Base-by-base conservation (phyloP, 2,329 filamentous ascomycete species). In the Neofusicoccum sp. region DNA sequence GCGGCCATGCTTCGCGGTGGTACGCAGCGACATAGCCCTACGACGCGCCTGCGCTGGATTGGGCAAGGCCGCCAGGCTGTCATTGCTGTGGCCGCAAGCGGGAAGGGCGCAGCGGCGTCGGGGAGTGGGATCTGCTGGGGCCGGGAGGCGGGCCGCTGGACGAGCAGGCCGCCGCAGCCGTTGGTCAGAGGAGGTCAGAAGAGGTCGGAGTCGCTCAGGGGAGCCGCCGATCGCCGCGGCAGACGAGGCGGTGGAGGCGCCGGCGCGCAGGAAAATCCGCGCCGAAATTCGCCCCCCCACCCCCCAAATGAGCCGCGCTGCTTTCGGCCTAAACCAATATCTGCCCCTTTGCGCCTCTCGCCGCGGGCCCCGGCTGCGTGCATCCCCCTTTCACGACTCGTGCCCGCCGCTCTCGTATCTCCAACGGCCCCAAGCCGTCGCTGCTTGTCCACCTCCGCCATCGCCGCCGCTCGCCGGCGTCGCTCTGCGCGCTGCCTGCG, bases 291-390 rank as follows among this genome's bases (percentile, higher is more conserved):
- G 14, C 24, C 36, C n/a, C 51, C 14, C 51, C 51, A 56, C 51
- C n/a, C 26, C 14, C 51, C 26, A 56, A 56, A 56, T 56, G 51
- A 56, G 36, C 38, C 38, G 14, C 36, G 14, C 51, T 38, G 36
- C 51, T 56, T 56, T 28, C 7, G 51, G 51, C 26, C 38, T 56
- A 56, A 43, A 34, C 51, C 51, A 56, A 56, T 56, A 56, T 43
- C 51, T 56, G 51, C 51, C 51, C 51, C 51, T 56, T 56, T 41
- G 36, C 48, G 6, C 12, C 5, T 20, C 16, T 28, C n/a, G 20
- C 49, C 20, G 14, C 7, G 16, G 51, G 36, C 38, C 26, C 36
- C 16, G 48, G 28, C 28, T 12, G 30, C 31, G n/a, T n/a, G n/a
- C 8, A 6, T 14, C 20, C 51, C 38, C 51, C 38, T 56, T 43